phyloP scores from a whole-genome alignment of 495 filamentous ascomycete genomes.

The Thermothielavioides terrestris region DNA sequence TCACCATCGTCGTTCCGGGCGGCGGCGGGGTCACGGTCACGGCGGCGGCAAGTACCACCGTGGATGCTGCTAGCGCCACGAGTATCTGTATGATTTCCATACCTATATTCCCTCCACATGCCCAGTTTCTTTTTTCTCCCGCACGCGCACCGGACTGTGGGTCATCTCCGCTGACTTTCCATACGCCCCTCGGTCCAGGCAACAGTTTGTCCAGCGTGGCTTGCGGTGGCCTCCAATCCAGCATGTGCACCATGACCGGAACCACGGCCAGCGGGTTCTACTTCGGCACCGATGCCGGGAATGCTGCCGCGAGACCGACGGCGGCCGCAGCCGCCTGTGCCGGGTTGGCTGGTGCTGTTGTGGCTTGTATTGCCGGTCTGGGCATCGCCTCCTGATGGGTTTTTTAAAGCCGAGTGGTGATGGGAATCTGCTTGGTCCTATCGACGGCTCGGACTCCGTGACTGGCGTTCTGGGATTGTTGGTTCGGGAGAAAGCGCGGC shows the following conservation, averaged over 20 bases:
- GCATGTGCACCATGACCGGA: slow-evolving; percentile 23
- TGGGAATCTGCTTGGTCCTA: not conserved
- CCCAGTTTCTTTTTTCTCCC: not conserved
- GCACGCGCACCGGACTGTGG: not conserved
- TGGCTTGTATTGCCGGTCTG: slow-evolving; percentile 17
- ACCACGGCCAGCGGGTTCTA: slow-evolving; percentile 19
- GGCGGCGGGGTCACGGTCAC: slow-evolving; percentile 45
- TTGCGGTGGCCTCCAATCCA: slow-evolving; percentile 17
- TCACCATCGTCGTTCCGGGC: slow-evolving; percentile 54
- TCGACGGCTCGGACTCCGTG: not conserved
- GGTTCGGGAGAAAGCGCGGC: no score
- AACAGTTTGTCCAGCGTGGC: slow-evolving; percentile 24
- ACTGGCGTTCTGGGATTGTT: not conserved
- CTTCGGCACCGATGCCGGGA: slow-evolving; percentile 18
- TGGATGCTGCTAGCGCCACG: slow-evolving; percentile 42
- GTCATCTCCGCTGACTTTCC: not conserved
- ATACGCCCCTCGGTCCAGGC: slow-evolving; percentile 9
- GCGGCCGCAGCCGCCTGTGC: slow-evolving; percentile 10
- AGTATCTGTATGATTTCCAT: slow-evolving; percentile 47
- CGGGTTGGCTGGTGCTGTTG: slow-evolving; percentile 15
- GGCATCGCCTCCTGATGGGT: slow-evolving; percentile 8
- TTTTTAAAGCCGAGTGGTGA: not conserved
- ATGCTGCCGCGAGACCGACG: slow-evolving; percentile 21
- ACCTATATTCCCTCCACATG: not conserved
- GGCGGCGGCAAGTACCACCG: slow-evolving; percentile 23